Evolutionary conservation across 1,284 basidiomycete genomes (phyloP), one percentile per base, ranked within the genome.

Genomic region (Rhodotorula mucilaginosa): DNA sequence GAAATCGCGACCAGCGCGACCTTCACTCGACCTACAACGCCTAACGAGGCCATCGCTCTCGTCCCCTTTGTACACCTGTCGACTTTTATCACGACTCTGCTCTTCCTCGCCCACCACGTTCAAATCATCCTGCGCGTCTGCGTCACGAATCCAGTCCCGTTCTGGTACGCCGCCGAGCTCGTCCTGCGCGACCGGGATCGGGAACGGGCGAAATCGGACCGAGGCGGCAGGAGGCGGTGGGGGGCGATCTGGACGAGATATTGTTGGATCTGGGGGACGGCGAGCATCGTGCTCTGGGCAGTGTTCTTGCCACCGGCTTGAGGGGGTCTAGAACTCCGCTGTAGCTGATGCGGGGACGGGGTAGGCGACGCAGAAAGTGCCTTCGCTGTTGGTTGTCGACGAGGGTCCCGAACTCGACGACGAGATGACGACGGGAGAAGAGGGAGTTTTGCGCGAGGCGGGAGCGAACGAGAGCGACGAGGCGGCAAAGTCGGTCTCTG

Each of bases 121-220:
- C 96, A 99, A 80, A 98, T 98, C 74, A 85, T 89, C 2, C 86
- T 99, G 3, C 89, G 96, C 5, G 84, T 92, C 18, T 87, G 89
- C 15, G 86, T 89, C 0, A 87, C 90, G 0, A 85, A 94, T 81
- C 95, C 95, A 0, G 83, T 90, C 60, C 83, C 89, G 0, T 94
- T 93, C 81, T 97, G 94, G 94, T 89, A 87, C 19, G 88, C 88
- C 5, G 88, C 91, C 2, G 84, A 84, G 31, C 64, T 75, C 78
- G 87, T 87, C 5, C 54, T 56, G 26, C 13, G 54, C 12, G 54
- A 56, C 4, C 12, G 29, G 26, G 18, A 26, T 6, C 26, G 16
- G 26, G 18, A 26, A 16, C 26, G 16, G n/a, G 29, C 26, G 26
- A 15, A 18, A 26, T 0, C 13, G 26, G 26, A 26, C 5, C 29